A percentile compares a stretch with the other conserved stretches of the same genome.
phyloP scores from a whole-genome alignment of 306 rosid genomes.

The Abrus pulchellus region DNA sequence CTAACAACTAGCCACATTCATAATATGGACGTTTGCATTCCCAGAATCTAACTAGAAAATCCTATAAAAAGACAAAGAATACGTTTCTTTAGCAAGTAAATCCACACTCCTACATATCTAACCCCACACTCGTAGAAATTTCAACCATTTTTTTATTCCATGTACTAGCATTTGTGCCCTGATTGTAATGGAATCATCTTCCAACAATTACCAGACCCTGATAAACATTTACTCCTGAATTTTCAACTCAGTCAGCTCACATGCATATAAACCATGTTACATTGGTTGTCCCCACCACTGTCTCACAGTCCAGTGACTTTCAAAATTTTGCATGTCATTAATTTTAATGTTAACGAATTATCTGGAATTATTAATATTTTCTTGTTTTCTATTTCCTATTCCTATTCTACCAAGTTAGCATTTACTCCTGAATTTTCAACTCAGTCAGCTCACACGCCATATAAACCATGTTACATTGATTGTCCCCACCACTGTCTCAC shows the following conservation, averaged over 20 bases:
- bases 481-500: not conserved
- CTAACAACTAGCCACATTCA: not conserved
- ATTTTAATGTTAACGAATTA: not conserved
- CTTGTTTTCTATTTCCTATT: too few relatives aligned
- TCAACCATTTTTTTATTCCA: not conserved
- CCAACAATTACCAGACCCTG: too few relatives aligned
- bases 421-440: not conserved
- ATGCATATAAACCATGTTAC: constrained; percentile 28
- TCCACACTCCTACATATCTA: constrained; percentile 8
- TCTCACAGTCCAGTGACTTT: not conserved
- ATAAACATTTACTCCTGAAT: not conserved
- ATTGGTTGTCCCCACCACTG: not conserved
- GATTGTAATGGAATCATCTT: too few relatives aligned
- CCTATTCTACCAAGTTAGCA: not conserved
- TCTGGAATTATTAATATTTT: too few relatives aligned
- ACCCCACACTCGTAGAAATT: constrained; percentile 1
- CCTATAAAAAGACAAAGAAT: constrained; percentile 13
- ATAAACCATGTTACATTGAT: constrained; percentile 21
- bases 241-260: not conserved
- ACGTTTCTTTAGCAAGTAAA: constrained; percentile 6
- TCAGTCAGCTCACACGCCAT: not conserved
- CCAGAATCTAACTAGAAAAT: constrained; percentile 14
- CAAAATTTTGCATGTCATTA: not conserved
- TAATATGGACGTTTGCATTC: not conserved
- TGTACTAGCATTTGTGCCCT: too few relatives aligned